Conservation (phyloP, 768 basidiomycete genomes). For the Mycena galopus region DNA sequence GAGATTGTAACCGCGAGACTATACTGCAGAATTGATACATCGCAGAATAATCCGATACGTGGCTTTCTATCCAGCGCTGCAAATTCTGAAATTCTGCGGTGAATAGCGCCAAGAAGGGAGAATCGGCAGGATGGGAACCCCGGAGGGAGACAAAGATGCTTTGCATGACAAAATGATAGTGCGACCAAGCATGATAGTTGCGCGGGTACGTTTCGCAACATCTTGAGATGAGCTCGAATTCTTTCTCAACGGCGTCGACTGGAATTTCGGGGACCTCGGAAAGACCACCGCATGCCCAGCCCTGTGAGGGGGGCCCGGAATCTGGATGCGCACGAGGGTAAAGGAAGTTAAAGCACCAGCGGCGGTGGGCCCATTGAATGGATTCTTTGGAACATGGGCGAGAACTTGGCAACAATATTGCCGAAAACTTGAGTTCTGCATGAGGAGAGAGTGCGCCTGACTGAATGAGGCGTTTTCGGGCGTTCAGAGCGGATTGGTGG, state of each 20-base stretch:
- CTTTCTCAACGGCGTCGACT: slow-evolving; percentile 53
- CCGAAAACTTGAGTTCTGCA: slow-evolving; percentile 63
- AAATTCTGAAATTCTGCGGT: slow-evolving; percentile 52
- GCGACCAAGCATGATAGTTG: slow-evolving; percentile 82
- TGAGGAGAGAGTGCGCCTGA: slow-evolving; percentile 49
- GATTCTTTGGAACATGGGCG: slow-evolving; percentile 74
- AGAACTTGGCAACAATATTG: slow-evolving; percentile 62
- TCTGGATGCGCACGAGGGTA: slow-evolving; percentile 32
- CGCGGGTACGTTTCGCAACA: slow-evolving; percentile 76
- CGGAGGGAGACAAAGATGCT: slow-evolving; percentile 41
- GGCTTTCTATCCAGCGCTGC: slow-evolving; percentile 69
- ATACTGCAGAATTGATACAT: slow-evolving; percentile 65
- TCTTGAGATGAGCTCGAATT: slow-evolving; percentile 60
- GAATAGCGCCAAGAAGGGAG: slow-evolving; percentile 50
- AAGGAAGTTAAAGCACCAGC: slow-evolving; percentile 67
- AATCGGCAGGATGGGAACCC: slow-evolving; percentile 33
- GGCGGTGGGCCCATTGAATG: slow-evolving; percentile 77
- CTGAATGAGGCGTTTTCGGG: slow-evolving; percentile 66
- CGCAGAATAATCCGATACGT: slow-evolving; percentile 78
- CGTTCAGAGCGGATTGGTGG: slow-evolving; percentile 76
- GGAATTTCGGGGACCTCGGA: slow-evolving; percentile 48
- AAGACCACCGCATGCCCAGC: slow-evolving; percentile 16
- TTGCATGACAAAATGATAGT: slow-evolving; percentile 66
- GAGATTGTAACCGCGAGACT: slow-evolving; percentile 44
- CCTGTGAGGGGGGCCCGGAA: slow-evolving; percentile 6